These are phyloP conservation scores for Penicillium subrubescens DNA, from an alignment of 495 filamentous ascomycete species.

Conservation along the genomic window DNA sequence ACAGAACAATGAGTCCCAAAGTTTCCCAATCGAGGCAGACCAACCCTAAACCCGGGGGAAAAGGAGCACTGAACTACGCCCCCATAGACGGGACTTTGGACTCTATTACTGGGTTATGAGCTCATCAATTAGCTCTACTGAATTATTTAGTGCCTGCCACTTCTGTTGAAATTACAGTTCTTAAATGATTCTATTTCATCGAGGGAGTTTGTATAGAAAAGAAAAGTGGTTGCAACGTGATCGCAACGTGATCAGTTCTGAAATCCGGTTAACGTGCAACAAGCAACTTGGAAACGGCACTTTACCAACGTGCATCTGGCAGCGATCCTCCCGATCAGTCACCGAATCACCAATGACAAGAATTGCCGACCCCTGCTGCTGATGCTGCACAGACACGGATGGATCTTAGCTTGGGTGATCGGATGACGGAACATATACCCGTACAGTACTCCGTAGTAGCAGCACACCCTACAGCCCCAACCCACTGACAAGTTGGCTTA, in stretches of 20 bases:
- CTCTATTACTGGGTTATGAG: background rate
- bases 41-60: background rate
- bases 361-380: background rate
- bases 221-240: constrained; percentile 9
- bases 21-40: background rate
- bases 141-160: background rate
- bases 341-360: background rate
- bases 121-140: background rate
- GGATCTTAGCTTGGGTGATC: background rate
- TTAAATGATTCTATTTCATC: background rate
- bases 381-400: background rate
- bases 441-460: background rate
- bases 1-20: constrained; percentile 4
- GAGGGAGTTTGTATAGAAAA: background rate
- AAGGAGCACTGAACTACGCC: background rate
- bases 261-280: background rate
- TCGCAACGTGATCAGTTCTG: background rate
- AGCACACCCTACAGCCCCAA: background rate
- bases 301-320: background rate
- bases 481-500: background rate
- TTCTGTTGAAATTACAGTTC: background rate
- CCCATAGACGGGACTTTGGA: background rate
- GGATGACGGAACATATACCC: background rate
- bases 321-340: background rate
- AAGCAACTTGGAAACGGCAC: background rate